phyloP scores from a whole-genome alignment of 176 grass and related monocot species.

The Oryza meyeriana region DNA sequence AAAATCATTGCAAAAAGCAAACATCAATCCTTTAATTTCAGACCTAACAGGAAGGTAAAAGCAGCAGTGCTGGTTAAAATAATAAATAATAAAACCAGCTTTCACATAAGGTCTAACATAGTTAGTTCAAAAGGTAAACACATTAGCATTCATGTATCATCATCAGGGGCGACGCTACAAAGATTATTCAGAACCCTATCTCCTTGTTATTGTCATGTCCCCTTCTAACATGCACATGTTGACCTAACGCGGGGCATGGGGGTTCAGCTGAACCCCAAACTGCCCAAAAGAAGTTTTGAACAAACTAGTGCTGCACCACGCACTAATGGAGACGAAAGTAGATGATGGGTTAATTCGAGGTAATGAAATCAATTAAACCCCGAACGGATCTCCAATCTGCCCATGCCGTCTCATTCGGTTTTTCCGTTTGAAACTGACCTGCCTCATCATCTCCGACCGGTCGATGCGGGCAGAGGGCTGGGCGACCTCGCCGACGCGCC shows the following conservation, averaged over 20 bases:
- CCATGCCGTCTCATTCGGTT: background rate
- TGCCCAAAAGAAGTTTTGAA: no score
- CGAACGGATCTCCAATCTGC: background rate
- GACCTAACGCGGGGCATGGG: background rate
- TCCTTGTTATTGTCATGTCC: slow-evolving; percentile 24
- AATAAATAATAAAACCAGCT: background rate
- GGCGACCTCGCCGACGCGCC: background rate
- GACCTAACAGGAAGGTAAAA: background rate
- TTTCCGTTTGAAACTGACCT: background rate
- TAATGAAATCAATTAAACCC: background rate
- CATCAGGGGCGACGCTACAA: background rate
- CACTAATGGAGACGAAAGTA: background rate
- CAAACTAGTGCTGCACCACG: no score
- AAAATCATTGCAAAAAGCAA: background rate
- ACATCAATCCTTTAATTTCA: background rate
- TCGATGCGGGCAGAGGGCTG: background rate
- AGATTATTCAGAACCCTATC: slow-evolving; percentile 6
- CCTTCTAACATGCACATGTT: background rate
- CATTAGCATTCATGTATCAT: background rate
- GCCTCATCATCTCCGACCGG: background rate
- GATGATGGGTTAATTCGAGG: background rate
- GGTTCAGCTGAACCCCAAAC: no score
- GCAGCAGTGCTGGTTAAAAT: background rate
- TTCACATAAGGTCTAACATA: background rate
- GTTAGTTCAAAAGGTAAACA: background rate